These are phyloP conservation scores for Starmerella ratchasimensis DNA, from an alignment of 805 yeast species.

Conservation along the genomic window DNA sequence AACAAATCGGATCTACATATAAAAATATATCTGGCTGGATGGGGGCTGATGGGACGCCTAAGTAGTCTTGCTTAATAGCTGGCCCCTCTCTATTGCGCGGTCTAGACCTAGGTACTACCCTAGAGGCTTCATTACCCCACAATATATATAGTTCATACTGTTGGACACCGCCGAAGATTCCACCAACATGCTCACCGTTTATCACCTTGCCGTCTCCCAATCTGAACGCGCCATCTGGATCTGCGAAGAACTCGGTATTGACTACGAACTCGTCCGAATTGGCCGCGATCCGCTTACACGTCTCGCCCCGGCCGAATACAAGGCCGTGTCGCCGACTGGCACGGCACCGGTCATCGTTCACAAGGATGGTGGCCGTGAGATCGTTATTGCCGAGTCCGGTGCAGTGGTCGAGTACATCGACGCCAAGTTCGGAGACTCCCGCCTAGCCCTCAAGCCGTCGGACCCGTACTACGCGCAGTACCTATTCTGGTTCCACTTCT, in stretches of 20 bases:
- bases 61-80: no score
- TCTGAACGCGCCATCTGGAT: conserved; percentile 42
- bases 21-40: no score
- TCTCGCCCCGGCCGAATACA: conserved; percentile 37
- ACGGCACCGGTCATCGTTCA: conserved; percentile 42
- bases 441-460: conserved; percentile 28
- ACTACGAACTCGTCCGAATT: conserved; percentile 41
- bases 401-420: conserved; percentile 41
- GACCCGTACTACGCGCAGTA: conserved; percentile 35
- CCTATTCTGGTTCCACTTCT: conserved; percentile 44
- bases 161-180: no score
- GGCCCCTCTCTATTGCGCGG: no score
- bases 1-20: no score
- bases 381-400: conserved; percentile 44
- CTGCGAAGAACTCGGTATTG: conserved; percentile 27
- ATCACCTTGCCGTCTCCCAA: conserved; percentile 4
- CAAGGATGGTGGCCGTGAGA: conserved; percentile 20
- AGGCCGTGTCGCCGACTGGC: conserved; percentile 45
- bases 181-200: no score
- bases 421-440: conserved; percentile 33
- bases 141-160: no score
- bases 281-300: conserved; percentile 29
- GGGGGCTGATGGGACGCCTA: no score
- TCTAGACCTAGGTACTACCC: no score
- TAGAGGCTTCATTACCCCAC: no score